phyloP scores from a whole-genome alignment of 73 alveolate species.

The Uronychia setigera region DNA sequence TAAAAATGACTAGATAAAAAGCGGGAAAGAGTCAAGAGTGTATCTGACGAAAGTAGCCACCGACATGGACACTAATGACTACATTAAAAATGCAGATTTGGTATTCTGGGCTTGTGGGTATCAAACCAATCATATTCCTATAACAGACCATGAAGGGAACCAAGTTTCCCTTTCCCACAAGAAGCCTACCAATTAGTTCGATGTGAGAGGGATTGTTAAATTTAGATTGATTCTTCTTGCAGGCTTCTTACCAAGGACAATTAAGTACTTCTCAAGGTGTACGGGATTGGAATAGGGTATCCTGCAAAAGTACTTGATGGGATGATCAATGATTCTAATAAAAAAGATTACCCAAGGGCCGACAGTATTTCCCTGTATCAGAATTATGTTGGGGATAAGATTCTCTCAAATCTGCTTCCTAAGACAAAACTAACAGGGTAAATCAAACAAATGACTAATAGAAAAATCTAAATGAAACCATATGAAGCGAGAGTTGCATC shows the following conservation, averaged over 20 bases:
- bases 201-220: neutral
- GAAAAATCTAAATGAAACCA: too few relatives aligned
- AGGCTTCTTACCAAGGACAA: slow-evolving; percentile 15
- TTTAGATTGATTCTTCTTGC: neutral
- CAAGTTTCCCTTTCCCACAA: neutral
- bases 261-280: slow-evolving; percentile 32
- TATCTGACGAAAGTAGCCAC: neutral
- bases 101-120: slow-evolving; percentile 20
- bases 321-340: slow-evolving; percentile 22
- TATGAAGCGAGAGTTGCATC: too few relatives aligned
- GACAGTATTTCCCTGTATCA: slow-evolving; percentile 30
- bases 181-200: neutral
- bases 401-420: slow-evolving; percentile 35
- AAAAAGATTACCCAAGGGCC: slow-evolving; percentile 36
- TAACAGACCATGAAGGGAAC: neutral
- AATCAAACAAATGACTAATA: too few relatives aligned
- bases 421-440: slow-evolving; percentile 22
- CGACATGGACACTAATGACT: neutral
- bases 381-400: slow-evolving; percentile 36
- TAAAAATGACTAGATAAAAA: neutral
- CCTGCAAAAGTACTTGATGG: slow-evolving; percentile 52
- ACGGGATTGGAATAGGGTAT: slow-evolving; percentile 55
- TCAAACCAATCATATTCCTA: neutral
- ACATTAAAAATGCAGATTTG: neutral
- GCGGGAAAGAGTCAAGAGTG: neutral